Percentiles rank a stretch among this genome's conserved stretches.
phyloP scores from a whole-genome alignment of 495 filamentous ascomycete species.

The Xylaria scruposa region DNA sequence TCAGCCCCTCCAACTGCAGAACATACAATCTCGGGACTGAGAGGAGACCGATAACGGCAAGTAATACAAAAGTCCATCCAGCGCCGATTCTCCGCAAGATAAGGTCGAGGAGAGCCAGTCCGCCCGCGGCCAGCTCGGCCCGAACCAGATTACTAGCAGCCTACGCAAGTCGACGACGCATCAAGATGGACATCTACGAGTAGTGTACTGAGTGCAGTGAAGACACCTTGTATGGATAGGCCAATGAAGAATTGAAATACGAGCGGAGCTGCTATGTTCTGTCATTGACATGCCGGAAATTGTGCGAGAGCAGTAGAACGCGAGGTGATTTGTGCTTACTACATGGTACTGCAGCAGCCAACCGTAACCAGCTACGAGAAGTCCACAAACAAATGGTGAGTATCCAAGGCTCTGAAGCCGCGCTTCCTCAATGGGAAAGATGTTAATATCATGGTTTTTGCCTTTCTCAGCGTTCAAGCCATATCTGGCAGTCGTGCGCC shows the following conservation, averaged over 20 bases:
- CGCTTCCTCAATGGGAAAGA: constrained; percentile 1
- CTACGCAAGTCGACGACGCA: constrained; percentile 8
- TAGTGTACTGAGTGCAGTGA: background rate
- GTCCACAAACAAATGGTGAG: background rate
- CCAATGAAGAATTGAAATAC: constrained; percentile 17
- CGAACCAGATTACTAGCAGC: constrained; percentile 17
- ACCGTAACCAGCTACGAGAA: constrained; percentile 1
- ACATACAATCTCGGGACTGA: background rate
- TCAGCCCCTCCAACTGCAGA: background rate
- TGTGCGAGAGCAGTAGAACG: background rate
- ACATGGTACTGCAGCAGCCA: background rate
- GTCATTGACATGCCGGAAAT: background rate
- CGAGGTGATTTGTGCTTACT: background rate
- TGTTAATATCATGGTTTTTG: background rate
- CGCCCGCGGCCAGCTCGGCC: constrained; percentile 12
- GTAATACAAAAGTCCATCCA: background rate
- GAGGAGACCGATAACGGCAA: constrained; percentile 10
- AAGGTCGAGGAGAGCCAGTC: background rate
- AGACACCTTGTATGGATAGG: constrained; percentile 2
- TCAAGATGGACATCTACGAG: background rate
- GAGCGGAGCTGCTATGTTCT: constrained; percentile 10
- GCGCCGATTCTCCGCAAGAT: background rate
- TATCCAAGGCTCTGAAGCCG: background rate
- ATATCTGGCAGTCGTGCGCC: background rate
- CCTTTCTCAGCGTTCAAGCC: background rate